These are phyloP conservation scores for Fusarium torulosum DNA, from an alignment of 2,329 filamentous ascomycete genomes.

Conservation along the genomic window DNA sequence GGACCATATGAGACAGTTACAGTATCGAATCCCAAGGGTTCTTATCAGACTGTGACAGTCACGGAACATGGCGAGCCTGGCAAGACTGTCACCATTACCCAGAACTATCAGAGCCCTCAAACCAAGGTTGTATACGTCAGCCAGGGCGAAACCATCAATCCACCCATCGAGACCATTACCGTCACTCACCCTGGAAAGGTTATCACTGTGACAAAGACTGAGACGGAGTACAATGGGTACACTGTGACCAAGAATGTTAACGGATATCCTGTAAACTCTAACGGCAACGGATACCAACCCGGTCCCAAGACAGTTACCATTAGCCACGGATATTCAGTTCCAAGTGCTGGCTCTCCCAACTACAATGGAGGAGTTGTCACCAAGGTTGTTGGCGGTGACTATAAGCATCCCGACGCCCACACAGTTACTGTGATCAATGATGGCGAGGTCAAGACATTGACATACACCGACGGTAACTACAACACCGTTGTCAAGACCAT, in stretches of 20 bases:
- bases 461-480: slow-evolving; percentile 23
- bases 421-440: slow-evolving; percentile 37
- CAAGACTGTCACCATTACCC: slow-evolving; percentile 35
- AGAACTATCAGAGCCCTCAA: slow-evolving; percentile 29
- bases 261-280: slow-evolving; percentile 25
- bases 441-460: slow-evolving; percentile 38
- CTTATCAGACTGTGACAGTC: slow-evolving; percentile 37
- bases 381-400: slow-evolving; percentile 18
- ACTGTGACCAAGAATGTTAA: slow-evolving; percentile 41
- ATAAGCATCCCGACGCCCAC: slow-evolving; percentile 6
- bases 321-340: slow-evolving; percentile 18
- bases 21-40: slow-evolving; percentile 27
- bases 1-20: slow-evolving; percentile 34
- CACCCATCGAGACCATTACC: slow-evolving; percentile 47
- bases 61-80: slow-evolving; percentile 24
- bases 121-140: slow-evolving; percentile 41
- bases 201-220: slow-evolving; percentile 44
- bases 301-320: slow-evolving; percentile 34
- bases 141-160: slow-evolving; percentile 32
- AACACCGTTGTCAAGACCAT: slow-evolving; percentile 29
- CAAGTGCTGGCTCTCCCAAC: slow-evolving; percentile 23
- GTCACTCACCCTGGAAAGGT: slow-evolving; percentile 44
- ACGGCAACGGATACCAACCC: slow-evolving; percentile 18
- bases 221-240: slow-evolving; percentile 38
- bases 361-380: slow-evolving; percentile 27